Conservation (phyloP, 768 basidiomycete genomes). For the Sporobolomyces phaffii region DNA sequence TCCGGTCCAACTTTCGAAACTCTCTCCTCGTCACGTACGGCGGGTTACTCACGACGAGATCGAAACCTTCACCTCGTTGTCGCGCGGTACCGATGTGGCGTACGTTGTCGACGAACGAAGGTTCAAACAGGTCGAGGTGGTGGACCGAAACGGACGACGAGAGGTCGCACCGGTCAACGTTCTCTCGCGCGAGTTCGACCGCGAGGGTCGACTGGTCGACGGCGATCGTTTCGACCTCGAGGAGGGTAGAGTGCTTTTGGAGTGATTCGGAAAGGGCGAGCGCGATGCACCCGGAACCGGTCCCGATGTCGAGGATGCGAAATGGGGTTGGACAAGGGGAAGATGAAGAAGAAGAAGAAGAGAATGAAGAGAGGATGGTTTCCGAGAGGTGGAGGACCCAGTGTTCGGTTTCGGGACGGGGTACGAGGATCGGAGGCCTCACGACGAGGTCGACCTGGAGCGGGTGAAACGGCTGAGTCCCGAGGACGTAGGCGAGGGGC, state of each 20-base stretch:
- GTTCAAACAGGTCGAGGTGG: slow-evolving; percentile 40
- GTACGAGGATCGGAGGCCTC: slow-evolving; percentile 79
- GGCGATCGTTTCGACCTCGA: neutral
- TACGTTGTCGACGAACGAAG: slow-evolving; percentile 3
- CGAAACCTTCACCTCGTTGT: slow-evolving; percentile 52
- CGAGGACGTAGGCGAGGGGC: slow-evolving; percentile 36
- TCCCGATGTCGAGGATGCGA: slow-evolving; percentile 77
- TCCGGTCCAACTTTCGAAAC: slow-evolving; percentile 59
- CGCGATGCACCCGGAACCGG: slow-evolving; percentile 86
- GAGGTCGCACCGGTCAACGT: slow-evolving; percentile 43
- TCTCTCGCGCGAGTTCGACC: slow-evolving; percentile 52
- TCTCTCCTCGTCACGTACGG: slow-evolving; percentile 72
- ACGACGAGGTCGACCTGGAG: slow-evolving; percentile 58
- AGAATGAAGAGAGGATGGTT: slow-evolving; percentile 44
- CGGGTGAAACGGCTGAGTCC: slow-evolving; percentile 81
- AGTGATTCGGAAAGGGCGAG: slow-evolving; percentile 68
- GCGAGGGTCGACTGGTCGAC: slow-evolving; percentile 67
- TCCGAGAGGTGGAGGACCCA: slow-evolving; percentile 61
- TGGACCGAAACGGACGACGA: slow-evolving; percentile 38
- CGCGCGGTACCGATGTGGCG: neutral
- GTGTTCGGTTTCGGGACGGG: slow-evolving; percentile 88
- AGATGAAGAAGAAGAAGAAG: no score
- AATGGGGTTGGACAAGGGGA: no score
- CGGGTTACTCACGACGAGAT: slow-evolving; percentile 76
- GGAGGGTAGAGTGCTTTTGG: slow-evolving; percentile 48